Base-by-base conservation (phyloP, 306 rosid species). In the Begonia peltatifolia region DNA sequence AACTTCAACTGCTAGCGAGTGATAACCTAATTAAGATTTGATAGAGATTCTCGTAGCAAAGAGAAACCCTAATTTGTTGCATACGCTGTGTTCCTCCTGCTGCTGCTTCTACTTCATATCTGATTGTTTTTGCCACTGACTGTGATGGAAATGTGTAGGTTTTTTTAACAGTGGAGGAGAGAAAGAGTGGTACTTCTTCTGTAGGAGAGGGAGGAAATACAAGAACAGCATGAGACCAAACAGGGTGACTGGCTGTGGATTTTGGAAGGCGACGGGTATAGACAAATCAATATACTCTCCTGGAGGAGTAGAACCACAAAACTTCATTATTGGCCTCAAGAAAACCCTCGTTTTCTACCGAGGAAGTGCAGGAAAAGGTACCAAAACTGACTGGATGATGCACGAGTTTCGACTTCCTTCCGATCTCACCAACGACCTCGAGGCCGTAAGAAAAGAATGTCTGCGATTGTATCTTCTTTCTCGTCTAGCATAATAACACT, bases 371-470 rank as follows among this genome's bases (percentile, higher is more conserved):
- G 95, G 95, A 12, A 89, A 79, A 74, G 97, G 95, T 44, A 71
- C 80, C 66, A 89, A 89, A 71, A 89, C 97, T 14, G 95, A 89
- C 22, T 89, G 97, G 97, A 89, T 89, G 97, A 89, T 89, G 97
- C 95, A 89, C n/a, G 97, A 89, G 69, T 89, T 85, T 76, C 97
- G 97, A 54, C 82, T 69, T 52, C 95, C 95, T 12, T 62, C 63
- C 46, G 47, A 59, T 22, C 18, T 59, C 16, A 2, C 54, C 17
- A 47, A 47, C 18, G 20, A 44, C 47, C 9, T 57, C 58, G 93
- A 79, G 68, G 94, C 95, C 52, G 95, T 86, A 77, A 79, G 90
- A 47, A 44, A 3, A 44, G 48, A 44, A 44, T 44, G 14, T 12
- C 48, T 44, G 4, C 14, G 6, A 4, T 1, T 12, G 0, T 11